Evolutionary conservation across 306 rosid genomes (phyloP).

Genomic region (Fragaria ananassa): DNA sequence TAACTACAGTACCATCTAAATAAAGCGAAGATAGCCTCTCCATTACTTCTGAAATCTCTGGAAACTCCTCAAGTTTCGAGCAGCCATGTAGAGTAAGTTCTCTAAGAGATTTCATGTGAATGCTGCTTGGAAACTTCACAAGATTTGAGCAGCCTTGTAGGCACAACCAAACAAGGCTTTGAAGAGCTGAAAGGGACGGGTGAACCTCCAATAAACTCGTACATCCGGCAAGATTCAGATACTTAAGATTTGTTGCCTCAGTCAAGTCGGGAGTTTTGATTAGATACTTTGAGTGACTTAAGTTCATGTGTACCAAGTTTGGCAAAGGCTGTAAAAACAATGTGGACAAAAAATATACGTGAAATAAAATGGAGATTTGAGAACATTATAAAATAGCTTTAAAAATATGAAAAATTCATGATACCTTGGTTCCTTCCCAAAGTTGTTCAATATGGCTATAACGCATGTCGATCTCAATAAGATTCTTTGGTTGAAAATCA

Average conservation of each 20-base stretch:
- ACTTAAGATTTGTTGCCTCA: constrained; percentile 5
- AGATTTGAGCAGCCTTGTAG: neutral
- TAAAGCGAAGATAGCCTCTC: rapidly evolving
- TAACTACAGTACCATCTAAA: neutral
- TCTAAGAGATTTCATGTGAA: neutral
- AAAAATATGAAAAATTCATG: neutral
- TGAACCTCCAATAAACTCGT: neutral
- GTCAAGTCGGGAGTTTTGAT: constrained; percentile 16
- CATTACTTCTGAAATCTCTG: neutral
- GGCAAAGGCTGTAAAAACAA: neutral
- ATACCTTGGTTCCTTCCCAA: neutral
- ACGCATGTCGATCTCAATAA: neutral
- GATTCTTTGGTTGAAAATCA: neutral
- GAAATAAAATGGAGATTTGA: neutral
- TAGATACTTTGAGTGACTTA: neutral
- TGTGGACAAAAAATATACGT: neutral
- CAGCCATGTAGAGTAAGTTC: neutral
- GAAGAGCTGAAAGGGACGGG: constrained; percentile 4
- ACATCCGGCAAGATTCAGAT: neutral
- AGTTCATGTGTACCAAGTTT: neutral
- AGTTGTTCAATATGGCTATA: neutral
- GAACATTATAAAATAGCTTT: too few relatives aligned
- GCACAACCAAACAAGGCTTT: neutral
- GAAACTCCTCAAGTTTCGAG: neutral
- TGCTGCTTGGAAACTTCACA: neutral